Evolutionary conservation across 306 rosid species (phyloP), one percentile per base, ranked within the genome.

Genomic region (Glycyrrhiza uralensis): DNA sequence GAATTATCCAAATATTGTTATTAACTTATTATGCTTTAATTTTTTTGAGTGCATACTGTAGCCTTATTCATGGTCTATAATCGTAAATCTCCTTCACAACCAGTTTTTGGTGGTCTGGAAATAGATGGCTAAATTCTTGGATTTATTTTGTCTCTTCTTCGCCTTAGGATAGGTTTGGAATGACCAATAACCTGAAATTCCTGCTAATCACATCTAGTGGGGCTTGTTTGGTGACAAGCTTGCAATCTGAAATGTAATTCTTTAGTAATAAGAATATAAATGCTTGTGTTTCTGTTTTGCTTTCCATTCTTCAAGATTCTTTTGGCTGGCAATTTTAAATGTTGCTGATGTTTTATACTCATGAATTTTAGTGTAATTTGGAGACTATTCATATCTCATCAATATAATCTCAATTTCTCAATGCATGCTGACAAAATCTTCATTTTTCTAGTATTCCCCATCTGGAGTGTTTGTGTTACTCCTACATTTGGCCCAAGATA

Each of bases 401-500:
- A 47, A 63, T 38, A 74, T 82, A 46, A 46, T 51, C 69, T 35
- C 36, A 66, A 23, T 32, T 66, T 49, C 69, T 60, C 65, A 46
- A 30, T 56, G 69, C 33, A 58, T 60, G 58, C 72, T 81, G 75
- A 82, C 56, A 3, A 42, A 61, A 47, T 77, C 47, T 75, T 81
- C 22, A 19, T 42, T 78, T 87, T 56, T 81, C 55, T 75, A 93
- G 98, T 70, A 82, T 82, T 81, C 81, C 69, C 79, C 86, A 58
- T 91, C 96, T 49, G 98, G 94, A 57, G 62, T 93, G 80, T 87
- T 75, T 66, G 83, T 89, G 32, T 83, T 93, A 79, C 90, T 93
- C 76, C 79, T 91, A 84, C 94, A 76, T 75, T 79, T 93, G 86
- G 88, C 92, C 35, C 97, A 89, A 85, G 88, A 84, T 44, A 73